phyloP scores from a whole-genome alignment of 169 alveolate genomes.

The Plasmodium coatneyi region DNA sequence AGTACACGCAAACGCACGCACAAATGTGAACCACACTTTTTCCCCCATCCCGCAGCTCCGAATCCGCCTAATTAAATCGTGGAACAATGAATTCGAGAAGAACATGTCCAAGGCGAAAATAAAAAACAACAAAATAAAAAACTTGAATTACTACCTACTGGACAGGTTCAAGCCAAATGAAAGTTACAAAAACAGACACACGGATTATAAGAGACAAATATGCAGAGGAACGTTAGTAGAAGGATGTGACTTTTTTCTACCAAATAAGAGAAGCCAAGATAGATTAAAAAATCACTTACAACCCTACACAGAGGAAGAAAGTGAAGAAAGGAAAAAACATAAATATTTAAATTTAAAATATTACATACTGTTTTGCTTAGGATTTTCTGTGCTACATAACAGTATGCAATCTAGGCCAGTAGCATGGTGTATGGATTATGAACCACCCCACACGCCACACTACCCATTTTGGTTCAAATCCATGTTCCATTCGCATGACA shows the following conservation, averaged over 20 bases:
- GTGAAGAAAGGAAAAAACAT: constrained; percentile 82
- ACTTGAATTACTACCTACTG: constrained; percentile 80
- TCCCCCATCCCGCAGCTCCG: constrained; percentile 56
- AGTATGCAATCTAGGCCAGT: constrained; percentile 89
- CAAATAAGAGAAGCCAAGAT: constrained; percentile 82
- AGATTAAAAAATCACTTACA: constrained; percentile 87
- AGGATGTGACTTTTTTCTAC: constrained; percentile 88
- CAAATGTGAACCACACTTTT: not conserved
- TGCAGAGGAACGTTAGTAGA: constrained; percentile 90
- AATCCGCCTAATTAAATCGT: constrained; percentile 78
- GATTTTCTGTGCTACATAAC: constrained; percentile 87
- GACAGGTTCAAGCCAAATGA: constrained; percentile 86
- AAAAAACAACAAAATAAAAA: constrained; percentile 81
- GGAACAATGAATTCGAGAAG: constrained; percentile 84
- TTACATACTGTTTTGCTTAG: constrained; percentile 86
- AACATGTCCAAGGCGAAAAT: constrained; percentile 77
- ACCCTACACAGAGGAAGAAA: constrained; percentile 89
- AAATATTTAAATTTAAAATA: constrained; percentile 85
- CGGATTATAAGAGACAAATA: constrained; percentile 89
- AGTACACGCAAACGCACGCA: not conserved
- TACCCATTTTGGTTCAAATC: constrained; percentile 92
- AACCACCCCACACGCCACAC: constrained; percentile 89
- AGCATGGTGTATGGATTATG: constrained; percentile 90
- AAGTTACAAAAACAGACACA: constrained; percentile 81
- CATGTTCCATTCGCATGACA: constrained; percentile 89